These are phyloP conservation scores for Laguncularia racemosa DNA, from an alignment of 345 rosid species.

Conservation along the genomic window DNA sequence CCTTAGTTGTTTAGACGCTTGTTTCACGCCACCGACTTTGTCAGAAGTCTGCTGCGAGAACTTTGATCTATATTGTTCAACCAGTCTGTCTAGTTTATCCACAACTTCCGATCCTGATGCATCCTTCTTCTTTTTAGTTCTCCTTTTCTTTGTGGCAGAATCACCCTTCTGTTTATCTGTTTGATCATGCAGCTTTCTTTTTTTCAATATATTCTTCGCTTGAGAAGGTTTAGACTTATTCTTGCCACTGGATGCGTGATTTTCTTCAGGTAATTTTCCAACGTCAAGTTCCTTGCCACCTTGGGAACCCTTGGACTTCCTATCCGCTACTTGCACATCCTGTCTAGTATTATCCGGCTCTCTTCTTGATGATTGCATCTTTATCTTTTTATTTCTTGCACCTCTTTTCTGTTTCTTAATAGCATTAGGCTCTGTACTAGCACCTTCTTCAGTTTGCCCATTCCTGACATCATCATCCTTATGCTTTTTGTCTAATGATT, in stretches of 20 bases:
- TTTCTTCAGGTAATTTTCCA: constrained; percentile 5
- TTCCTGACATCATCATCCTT: constrained; percentile 15
- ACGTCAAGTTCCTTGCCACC: constrained; percentile 14
- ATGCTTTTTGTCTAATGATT: constrained; percentile 6
- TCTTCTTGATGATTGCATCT: constrained; percentile 12
- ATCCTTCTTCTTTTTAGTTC: constrained; percentile 41
- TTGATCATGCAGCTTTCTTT: constrained; percentile 33
- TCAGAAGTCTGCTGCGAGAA: constrained; percentile 46
- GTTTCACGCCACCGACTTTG: constrained; percentile 32
- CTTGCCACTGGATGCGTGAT: background rate
- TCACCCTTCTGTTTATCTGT: constrained; percentile 16
- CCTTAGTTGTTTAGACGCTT: constrained; percentile 38
- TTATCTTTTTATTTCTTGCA: constrained; percentile 17
- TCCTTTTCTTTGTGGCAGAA: constrained; percentile 22
- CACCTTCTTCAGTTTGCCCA: constrained; percentile 12
- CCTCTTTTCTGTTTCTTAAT: constrained; percentile 31
- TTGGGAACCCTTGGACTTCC: constrained; percentile 13
- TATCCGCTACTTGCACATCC: constrained; percentile 17
- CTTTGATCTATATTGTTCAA: constrained; percentile 60
- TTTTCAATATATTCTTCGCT: constrained; percentile 15
- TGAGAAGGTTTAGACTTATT: constrained; percentile 14
- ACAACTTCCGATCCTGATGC: constrained; percentile 35
- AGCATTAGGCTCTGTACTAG: constrained; percentile 10
- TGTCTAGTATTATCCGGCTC: constrained; percentile 9
- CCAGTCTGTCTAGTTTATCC: constrained; percentile 64